Percentiles rank a stretch among this genome's conserved stretches.
These are phyloP conservation scores for Biscutella laevigata DNA, from an alignment of 441 rosid genomes.

Conservation along the genomic window DNA sequence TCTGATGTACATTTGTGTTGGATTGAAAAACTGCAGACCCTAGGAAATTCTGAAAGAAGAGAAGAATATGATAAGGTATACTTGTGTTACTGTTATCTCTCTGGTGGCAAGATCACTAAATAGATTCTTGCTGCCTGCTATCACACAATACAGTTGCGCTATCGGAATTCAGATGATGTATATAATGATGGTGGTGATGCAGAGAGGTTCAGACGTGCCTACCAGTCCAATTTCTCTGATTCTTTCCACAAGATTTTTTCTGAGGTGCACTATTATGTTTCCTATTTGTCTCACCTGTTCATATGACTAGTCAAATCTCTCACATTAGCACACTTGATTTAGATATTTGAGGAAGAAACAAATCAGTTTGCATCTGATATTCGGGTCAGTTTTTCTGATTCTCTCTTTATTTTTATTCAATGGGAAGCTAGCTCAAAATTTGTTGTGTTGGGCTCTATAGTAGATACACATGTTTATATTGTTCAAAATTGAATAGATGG, in stretches of 20 bases:
- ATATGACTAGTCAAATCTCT: conserved; percentile 12
- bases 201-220: conserved; percentile 46
- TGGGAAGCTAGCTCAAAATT: conserved; percentile 5
- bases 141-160: conserved; percentile 30
- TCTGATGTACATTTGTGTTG: not conserved
- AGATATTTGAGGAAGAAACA: conserved; percentile 68
- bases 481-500: conserved; percentile 43
- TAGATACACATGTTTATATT: conserved; percentile 5
- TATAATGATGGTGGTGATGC: conserved; percentile 43
- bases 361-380: conserved; percentile 49
- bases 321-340: conserved; percentile 24
- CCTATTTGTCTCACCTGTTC: not conserved
- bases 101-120: conserved; percentile 1
- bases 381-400: conserved; percentile 40
- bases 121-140: not conserved
- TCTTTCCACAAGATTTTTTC: conserved; percentile 83
- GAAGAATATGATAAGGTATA: conserved; percentile 60
- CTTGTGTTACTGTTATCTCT: conserved; percentile 11
- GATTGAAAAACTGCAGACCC: conserved; percentile 38
- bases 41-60: conserved; percentile 59
- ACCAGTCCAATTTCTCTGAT: conserved; percentile 58
- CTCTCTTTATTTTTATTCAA: conserved; percentile 7
- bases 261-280: conserved; percentile 39
- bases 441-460: not conserved
- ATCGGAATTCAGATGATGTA: conserved; percentile 33